A percentile compares a stretch with the other conserved stretches of the same genome.
Conservation (phyloP, 192 early-diverging fungal species). For the Rhizophagus clarus region DNA sequence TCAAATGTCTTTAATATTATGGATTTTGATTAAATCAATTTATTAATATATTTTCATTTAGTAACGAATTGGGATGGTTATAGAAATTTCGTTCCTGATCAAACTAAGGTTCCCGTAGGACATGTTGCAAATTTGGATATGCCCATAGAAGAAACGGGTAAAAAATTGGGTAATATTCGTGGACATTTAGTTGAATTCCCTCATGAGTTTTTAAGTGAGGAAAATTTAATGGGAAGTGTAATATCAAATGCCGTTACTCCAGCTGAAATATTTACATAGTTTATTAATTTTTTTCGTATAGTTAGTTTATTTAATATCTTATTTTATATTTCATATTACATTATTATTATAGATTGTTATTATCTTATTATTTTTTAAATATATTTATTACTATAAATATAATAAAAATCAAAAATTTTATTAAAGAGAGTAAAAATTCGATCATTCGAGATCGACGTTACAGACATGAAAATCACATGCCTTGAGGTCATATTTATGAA, state of each 20-base stretch:
- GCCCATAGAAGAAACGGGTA: neutral
- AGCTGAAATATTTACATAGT: slow-evolving; percentile 57
- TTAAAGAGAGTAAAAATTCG: no score
- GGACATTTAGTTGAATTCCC: slow-evolving; percentile 62
- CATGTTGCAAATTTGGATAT: slow-evolving; percentile 38
- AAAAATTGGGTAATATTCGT: neutral
- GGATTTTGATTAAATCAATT: neutral
- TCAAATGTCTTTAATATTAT: neutral
- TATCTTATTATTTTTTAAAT: no score
- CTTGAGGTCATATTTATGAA: no score
- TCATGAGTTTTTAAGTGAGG: slow-evolving; percentile 46
- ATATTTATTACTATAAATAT: no score
- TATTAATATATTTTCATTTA: slow-evolving; percentile 33
- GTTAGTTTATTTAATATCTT: no score
- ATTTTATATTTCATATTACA: no score
- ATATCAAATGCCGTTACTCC: slow-evolving; percentile 51
- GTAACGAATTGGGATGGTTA: slow-evolving; percentile 43
- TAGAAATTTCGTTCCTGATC: slow-evolving; percentile 39
- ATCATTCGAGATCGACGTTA: no score
- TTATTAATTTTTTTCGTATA: neutral
- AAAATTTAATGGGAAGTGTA: slow-evolving; percentile 53
- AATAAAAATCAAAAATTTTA: no score
- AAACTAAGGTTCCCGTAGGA: slow-evolving; percentile 35
- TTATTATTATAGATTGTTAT: no score
- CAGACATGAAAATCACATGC: no score